Evolutionary conservation across 2,329 filamentous ascomycete genomes (phyloP), one percentile per base, ranked within the genome.

Genomic region (Neodidymelliopsis sp.): DNA sequence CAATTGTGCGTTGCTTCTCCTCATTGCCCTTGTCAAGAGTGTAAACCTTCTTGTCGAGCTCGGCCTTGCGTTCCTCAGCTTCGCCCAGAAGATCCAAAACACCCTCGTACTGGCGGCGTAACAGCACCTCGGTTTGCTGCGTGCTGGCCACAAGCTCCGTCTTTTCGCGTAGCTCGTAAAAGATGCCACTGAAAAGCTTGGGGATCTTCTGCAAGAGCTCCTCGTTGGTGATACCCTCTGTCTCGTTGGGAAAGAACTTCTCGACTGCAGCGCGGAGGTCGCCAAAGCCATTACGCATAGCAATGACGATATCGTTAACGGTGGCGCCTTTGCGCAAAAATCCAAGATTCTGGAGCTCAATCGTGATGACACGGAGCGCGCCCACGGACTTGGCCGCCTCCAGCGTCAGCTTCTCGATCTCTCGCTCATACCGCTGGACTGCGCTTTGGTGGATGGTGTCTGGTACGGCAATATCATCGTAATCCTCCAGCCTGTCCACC

Each of bases 281-380:
- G 8, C 68, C 66, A 41, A 79, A 77, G n/a, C 70, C 69, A 35
- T 72, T 68, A 16, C 76, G 75, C 34, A 79, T 68, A 40, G 67
- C 69, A 18, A 60, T 53, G 15, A 79, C 55, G 18, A 79, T 72
- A 25, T 62, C 62, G 11, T 66, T 58, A 18, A 65, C 59, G 6
- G 60, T 62, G 12, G 67, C 57, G 12, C 72, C 70, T 1, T 63
- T 57, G 11, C 65, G 61, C 4, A 73, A 58, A 50, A 78, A 73
- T 19, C 75, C 71, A 13, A 79, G 69, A 22, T 73, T 73, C 44
- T 75, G 66, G 4, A 79, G 62, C 51, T 78, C 75, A 16, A 79
- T 72, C 8, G 71, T 65, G 11, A 79, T 59, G 28, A 78, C 66
- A 22, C 75, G 67, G 3, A 79, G 65, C 5, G 71, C 65, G 4